phyloP scores from a whole-genome alignment of 2,329 filamentous ascomycete species.

The Nothophaeocryptopus gaeumannii region DNA sequence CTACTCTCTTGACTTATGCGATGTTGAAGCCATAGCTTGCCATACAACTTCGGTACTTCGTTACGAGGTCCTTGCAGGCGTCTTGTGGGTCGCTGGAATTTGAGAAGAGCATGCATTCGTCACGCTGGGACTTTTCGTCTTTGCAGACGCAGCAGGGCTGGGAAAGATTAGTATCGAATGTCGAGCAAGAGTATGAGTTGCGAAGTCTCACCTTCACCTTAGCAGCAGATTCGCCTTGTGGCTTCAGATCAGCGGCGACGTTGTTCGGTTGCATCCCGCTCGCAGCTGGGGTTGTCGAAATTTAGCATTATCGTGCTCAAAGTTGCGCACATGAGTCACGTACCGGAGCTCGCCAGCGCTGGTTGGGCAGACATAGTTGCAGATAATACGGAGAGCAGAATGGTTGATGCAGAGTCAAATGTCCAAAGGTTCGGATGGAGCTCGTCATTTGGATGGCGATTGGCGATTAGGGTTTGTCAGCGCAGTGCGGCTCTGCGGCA shows the following conservation, averaged over 20 bases:
- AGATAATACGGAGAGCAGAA: background rate
- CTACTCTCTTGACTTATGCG: constrained; percentile 14
- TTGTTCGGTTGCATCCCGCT: constrained; percentile 38
- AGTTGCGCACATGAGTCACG: constrained; percentile 5
- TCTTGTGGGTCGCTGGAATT: constrained; percentile 74
- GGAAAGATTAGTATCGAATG: background rate
- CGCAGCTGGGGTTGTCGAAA: constrained; percentile 6
- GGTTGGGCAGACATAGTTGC: constrained; percentile 21
- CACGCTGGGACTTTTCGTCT: constrained; percentile 83
- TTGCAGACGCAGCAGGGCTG: constrained; percentile 98
- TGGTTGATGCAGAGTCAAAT: too few relatives aligned
- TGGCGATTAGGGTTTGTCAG: constrained; percentile 6
- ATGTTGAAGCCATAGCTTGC: constrained; percentile 82
- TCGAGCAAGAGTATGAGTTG: background rate
- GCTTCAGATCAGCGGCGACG: constrained; percentile 46
- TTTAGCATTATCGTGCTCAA: constrained; percentile 5
- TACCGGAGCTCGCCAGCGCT: constrained; percentile 13
- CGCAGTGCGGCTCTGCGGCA: constrained; percentile 4
- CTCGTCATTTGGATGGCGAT: too few relatives aligned
- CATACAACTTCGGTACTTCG: constrained; percentile 90
- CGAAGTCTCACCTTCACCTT: constrained; percentile 43
- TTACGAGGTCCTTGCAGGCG: constrained; percentile 79
- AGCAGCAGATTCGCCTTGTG: constrained; percentile 36
- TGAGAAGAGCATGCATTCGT: constrained; percentile 99
- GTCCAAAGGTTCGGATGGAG: too few relatives aligned